phyloP scores from a whole-genome alignment of 257 asterid species.

The Rhazya stricta region DNA sequence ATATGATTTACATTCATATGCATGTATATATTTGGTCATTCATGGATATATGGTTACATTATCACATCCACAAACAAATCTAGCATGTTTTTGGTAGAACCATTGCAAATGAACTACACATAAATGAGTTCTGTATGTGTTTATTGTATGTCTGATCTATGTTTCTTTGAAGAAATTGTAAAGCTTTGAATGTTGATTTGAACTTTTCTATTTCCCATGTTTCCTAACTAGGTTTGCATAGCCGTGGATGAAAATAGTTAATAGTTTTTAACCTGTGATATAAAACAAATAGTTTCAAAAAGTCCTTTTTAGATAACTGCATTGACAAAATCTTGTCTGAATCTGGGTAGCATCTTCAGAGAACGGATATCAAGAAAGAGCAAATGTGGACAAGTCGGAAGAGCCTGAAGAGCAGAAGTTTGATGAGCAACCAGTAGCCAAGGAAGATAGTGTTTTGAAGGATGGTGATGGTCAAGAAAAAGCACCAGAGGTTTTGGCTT shows the following conservation, averaged over 20 bases:
- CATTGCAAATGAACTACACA: background rate
- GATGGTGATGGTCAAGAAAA: conserved; percentile 32
- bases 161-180: background rate
- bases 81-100: background rate
- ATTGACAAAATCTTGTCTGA: conserved; percentile 12
- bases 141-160: background rate
- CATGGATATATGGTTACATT: background rate
- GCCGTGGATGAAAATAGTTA: background rate
- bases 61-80: background rate
- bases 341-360: conserved; percentile 23
- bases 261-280: background rate
- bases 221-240: background rate
- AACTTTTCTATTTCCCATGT: background rate
- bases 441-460: conserved; percentile 19
- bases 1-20: background rate
- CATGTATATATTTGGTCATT: background rate
- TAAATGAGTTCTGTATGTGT: background rate
- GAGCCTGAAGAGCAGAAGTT: conserved; percentile 24
- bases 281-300: background rate
- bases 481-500: conserved; percentile 24
- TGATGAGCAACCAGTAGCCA: conserved; percentile 21
- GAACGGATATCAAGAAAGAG: conserved; percentile 32
- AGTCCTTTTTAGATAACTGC: background rate
- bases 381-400: conserved; percentile 12
- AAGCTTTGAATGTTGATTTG: background rate